Evolutionary conservation across 2,329 filamentous ascomycete species (phyloP), one percentile per base, ranked within the genome.

Genomic region (Xylaria sp.): DNA sequence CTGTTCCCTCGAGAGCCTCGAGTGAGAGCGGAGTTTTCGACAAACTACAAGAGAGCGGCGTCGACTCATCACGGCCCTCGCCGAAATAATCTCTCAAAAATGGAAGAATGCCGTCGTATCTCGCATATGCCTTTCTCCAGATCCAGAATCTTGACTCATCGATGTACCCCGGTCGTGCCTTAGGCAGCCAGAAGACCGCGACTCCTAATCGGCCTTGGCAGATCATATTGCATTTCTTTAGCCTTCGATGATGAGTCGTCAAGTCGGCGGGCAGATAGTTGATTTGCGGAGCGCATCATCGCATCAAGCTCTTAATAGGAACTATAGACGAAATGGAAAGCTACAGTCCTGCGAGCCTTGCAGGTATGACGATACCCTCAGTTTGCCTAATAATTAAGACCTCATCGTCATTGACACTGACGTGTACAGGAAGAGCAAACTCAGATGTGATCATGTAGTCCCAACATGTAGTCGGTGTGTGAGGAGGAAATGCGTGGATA

Each of bases 381-480:
- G 46, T 54, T 65, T 66, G 37, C 68, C 58, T 63, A 54, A 56
- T 55, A 68, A 25, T 25, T 25, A 25, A 20, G 37, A 54, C 44
- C 75, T 58, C 77, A 74, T 73, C 65, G 59, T 67, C 66, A 52
- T 55, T 67, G 59, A 73, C 63, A 62, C 57, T 65, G 66, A 73
- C 69, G 69, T 68, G 65, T 64, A 65, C 62, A 77, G 79, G 63
- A 77, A 78, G 70, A 78, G 76, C 61, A 81, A 81, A 68, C 72
- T 80, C 41, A 75, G 74, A 60, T 81, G 79, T 68, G 79, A 80
- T 68, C 79, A 81, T 73, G 72, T 76, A 62, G 75, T 80, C n/a
- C 79, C 79, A 23, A 70, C 68, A 34, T 81, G 79, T 62, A 76
- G 76, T 56, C 74, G 78, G 34, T 80, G 79, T 67, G 70, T 80